Percentiles rank a stretch among this genome's conserved stretches.
These are phyloP conservation scores for Paraphaeosphaeria sporulosa DNA, from an alignment of 2,329 filamentous ascomycete genomes.

Conservation along the genomic window DNA sequence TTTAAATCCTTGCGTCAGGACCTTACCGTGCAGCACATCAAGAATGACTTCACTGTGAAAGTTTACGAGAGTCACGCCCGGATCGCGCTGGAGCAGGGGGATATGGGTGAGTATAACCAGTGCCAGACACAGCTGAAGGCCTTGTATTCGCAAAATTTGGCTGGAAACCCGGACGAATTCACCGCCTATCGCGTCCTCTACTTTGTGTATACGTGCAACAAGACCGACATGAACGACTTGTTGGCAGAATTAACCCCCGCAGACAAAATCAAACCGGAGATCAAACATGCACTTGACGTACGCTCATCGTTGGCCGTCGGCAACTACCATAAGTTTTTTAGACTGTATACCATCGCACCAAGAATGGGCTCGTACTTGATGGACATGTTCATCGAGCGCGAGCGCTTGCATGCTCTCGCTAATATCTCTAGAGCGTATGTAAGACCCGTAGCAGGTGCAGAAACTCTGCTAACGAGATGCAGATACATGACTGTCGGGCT, in stretches of 20 bases:
- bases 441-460: too few relatives aligned
- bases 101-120: conserved; percentile 99
- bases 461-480: conserved; percentile 55
- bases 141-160: conserved; percentile 85
- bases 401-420: conserved; percentile 88
- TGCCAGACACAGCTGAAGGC: conserved; percentile 97
- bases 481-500: conserved; percentile 94
- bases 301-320: conserved; percentile 90
- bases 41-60: conserved; percentile 92
- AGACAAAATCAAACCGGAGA: conserved; percentile 89
- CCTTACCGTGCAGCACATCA: conserved; percentile 95
- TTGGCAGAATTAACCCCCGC: conserved; percentile 97
- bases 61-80: conserved; percentile 98
- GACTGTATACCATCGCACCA: conserved; percentile 89
- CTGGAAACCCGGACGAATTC: conserved; percentile 92
- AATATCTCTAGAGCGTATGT: conserved; percentile 95
- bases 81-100: conserved; percentile 96
- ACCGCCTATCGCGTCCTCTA: conserved; percentile 99
- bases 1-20: conserved; percentile 99
- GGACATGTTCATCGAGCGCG: conserved; percentile 97
- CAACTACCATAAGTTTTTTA: conserved; percentile 98
- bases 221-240: conserved; percentile 96
- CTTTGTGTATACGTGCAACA: conserved; percentile 98
- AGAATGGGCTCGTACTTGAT: conserved; percentile 98
- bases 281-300: conserved; percentile 86